Evolutionary conservation across 2,329 filamentous ascomycete genomes (phyloP).

Genomic region (Colletotrichum navitas): DNA sequence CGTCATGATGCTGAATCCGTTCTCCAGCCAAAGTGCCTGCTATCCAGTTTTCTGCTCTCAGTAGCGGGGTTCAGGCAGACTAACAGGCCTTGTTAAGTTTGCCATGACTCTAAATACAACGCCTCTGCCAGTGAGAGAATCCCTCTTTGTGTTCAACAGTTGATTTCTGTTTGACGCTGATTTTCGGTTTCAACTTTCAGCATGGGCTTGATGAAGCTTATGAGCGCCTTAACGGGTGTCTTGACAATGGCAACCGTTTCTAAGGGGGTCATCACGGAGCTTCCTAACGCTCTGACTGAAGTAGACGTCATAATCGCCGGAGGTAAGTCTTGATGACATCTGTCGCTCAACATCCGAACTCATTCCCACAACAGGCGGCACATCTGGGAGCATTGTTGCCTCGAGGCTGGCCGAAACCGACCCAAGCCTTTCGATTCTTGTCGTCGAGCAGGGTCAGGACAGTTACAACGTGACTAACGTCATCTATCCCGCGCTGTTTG

Average conservation of each 20-base stretch:
- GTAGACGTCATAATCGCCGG: conserved; percentile 66
- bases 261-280: conserved; percentile 45
- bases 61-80: too few species aligned
- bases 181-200: not conserved
- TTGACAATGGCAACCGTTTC: not conserved
- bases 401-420: conserved; percentile 46
- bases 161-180: not conserved
- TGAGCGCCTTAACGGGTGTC: not conserved
- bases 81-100: not conserved
- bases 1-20: not conserved
- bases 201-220: not conserved
- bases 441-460: conserved; percentile 48
- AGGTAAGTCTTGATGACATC: conserved; percentile 48
- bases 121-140: not conserved
- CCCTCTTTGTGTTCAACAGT: too few species aligned
- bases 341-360: not conserved
- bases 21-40: not conserved
- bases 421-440: conserved; percentile 46
- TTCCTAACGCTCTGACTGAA: conserved; percentile 52
- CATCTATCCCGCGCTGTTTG: conserved; percentile 45
- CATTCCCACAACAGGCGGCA: conserved; percentile 45
- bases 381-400: conserved; percentile 47
- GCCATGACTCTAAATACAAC: not conserved
- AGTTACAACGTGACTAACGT: conserved; percentile 47
- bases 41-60: not conserved